These are phyloP conservation scores for Pseudonectria buxi DNA, from an alignment of 2,329 filamentous ascomycete genomes.

Conservation along the genomic window DNA sequence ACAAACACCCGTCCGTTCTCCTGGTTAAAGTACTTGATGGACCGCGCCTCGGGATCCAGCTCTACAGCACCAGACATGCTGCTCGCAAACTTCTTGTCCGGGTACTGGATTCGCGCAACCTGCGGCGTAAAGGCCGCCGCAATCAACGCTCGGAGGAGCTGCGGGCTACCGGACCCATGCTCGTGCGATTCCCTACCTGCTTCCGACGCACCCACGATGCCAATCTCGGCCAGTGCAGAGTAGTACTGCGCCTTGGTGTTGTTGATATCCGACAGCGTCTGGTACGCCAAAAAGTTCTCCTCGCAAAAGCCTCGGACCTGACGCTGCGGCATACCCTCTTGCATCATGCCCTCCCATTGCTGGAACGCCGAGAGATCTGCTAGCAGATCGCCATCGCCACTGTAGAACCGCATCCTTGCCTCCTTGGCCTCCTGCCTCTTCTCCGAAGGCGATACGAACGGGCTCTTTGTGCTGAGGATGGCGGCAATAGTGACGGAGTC, in stretches of 20 bases:
- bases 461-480: conserved; percentile 81
- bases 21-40: conserved; percentile 88
- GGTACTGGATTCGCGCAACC: conserved; percentile 84
- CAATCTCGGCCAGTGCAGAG: conserved; percentile 76
- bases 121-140: conserved; percentile 76
- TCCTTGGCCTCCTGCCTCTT: conserved; percentile 76
- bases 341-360: conserved; percentile 66
- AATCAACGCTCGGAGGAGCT: conserved; percentile 62
- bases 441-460: conserved; percentile 78
- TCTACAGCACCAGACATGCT: conserved; percentile 86
- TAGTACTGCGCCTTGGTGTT: conserved; percentile 83
- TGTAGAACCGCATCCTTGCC: conserved; percentile 66
- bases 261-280: conserved; percentile 81
- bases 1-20: conserved; percentile 86
- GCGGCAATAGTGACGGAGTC: conserved; percentile 83
- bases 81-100: conserved; percentile 89
- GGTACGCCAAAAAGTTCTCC: conserved; percentile 74
- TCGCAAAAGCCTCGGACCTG: conserved; percentile 73
- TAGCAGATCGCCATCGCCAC: conserved; percentile 77
- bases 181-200: conserved; percentile 24
- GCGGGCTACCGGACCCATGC: conserved; percentile 24
- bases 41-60: conserved; percentile 83
- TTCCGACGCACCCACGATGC: conserved; percentile 53
- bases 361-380: conserved; percentile 82
- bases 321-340: conserved; percentile 50